phyloP scores from a whole-genome alignment of 768 basidiomycete species.

The Lanmaoa rubissima region DNA sequence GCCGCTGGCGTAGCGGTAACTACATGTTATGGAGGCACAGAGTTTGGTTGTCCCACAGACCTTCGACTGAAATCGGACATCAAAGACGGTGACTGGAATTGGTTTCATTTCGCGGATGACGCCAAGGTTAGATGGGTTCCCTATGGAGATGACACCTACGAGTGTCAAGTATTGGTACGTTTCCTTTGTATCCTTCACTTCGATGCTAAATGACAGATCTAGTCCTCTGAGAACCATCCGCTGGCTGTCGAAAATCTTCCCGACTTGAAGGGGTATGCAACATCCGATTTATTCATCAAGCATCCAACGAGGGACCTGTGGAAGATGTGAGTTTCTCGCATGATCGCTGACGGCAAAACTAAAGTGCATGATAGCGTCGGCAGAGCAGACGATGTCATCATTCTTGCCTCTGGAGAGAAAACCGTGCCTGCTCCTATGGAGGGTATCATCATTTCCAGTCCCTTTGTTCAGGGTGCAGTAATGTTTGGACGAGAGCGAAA shows the following conservation, averaged over 20 bases:
- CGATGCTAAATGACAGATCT: background rate
- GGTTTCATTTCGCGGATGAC: slow-evolving; percentile 6
- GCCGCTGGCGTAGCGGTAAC: slow-evolving; percentile 17
- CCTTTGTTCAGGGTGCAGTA: slow-evolving; percentile 21
- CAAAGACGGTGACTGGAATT: slow-evolving; percentile 19
- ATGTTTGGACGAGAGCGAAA: slow-evolving; percentile 35
- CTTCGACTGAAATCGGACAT: slow-evolving; percentile 2
- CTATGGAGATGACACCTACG: slow-evolving; percentile 32
- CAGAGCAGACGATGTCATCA: slow-evolving; percentile 35
- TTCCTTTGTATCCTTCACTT: background rate
- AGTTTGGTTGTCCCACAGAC: slow-evolving; percentile 11
- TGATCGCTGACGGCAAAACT: background rate
- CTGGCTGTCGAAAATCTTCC: slow-evolving; percentile 32
- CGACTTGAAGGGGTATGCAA: slow-evolving; percentile 36
- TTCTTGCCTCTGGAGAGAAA: slow-evolving; percentile 34
- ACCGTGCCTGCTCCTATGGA: slow-evolving; percentile 35
- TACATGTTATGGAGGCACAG: slow-evolving; percentile 20
- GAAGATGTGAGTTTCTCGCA: slow-evolving; percentile 35
- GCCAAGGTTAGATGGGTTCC: slow-evolving; percentile 32
- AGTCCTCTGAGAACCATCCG: slow-evolving; percentile 3
- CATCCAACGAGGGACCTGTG: slow-evolving; percentile 45
- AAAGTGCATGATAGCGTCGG: slow-evolving; percentile 32
- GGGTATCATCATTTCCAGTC: slow-evolving; percentile 16
- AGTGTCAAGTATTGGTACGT: slow-evolving; percentile 37
- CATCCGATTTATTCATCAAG: slow-evolving; percentile 41